Evolutionary conservation across 257 asterid genomes (phyloP).

Genomic region (Nicotiana otophora): DNA sequence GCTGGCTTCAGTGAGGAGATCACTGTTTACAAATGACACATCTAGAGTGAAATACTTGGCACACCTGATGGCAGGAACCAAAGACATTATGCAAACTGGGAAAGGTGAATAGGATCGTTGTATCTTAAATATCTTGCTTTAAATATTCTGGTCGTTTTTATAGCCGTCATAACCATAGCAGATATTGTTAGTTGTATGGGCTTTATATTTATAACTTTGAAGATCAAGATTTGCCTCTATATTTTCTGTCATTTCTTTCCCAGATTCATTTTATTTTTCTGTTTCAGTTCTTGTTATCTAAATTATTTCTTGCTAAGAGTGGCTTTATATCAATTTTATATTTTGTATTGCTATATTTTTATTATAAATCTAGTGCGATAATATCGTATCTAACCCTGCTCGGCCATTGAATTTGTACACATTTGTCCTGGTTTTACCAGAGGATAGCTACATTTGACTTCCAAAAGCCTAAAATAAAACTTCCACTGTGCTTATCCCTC

Average conservation of each 20-base stretch:
- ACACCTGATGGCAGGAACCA: conserved; percentile 93
- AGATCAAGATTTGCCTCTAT: neutral
- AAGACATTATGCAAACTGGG: conserved; percentile 83
- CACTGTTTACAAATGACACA: conserved; percentile 80
- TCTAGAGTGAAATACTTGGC: conserved; percentile 85
- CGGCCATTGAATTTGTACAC: neutral
- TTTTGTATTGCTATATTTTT: neutral
- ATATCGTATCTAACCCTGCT: neutral
- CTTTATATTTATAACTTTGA: neutral
- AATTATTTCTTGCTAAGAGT: neutral
- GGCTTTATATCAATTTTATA: neutral
- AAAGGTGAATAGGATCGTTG: conserved; percentile 47
- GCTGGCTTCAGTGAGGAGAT: conserved; percentile 90
- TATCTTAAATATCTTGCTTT: neutral
- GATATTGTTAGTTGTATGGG: neutral
- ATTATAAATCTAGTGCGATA: neutral
- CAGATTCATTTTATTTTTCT: neutral
- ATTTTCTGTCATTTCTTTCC: neutral
- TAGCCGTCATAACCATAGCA: neutral
- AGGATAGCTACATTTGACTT: neutral
- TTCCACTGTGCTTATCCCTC: neutral
- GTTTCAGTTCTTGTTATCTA: neutral
- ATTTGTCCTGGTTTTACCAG: neutral
- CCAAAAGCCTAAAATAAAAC: neutral
- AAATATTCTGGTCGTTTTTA: neutral